A percentile compares a stretch with the other conserved stretches of the same genome.
Conservation (phyloP, 2,329 filamentous ascomycete species). For the Dissoconium aciculare region DNA sequence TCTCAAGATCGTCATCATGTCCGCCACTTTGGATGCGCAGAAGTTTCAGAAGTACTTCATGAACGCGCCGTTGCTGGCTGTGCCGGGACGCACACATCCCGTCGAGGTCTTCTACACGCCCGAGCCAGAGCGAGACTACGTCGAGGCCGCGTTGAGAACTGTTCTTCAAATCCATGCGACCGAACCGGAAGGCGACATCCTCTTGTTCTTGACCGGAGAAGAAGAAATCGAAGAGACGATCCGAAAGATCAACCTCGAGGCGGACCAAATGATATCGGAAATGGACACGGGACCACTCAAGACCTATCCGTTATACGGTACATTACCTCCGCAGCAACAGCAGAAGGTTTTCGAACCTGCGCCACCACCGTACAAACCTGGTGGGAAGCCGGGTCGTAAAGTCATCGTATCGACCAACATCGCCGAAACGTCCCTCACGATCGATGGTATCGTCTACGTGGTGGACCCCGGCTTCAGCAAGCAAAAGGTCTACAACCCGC, state of each 20-base stretch:
- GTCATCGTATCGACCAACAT: conserved; percentile 94
- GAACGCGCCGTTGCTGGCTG: conserved; percentile 79
- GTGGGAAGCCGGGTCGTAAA: conserved; percentile 80
- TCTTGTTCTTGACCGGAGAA: conserved; percentile 92
- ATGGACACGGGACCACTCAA: conserved; percentile 79
- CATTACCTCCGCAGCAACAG: conserved; percentile 80
- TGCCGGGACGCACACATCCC: conserved; percentile 86
- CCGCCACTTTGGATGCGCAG: conserved; percentile 87
- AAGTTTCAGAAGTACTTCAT: conserved; percentile 98
- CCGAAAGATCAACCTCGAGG: conserved; percentile 78
- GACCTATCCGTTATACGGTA: conserved; percentile 88
- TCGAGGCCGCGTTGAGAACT: conserved; percentile 86
- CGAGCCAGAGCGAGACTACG: conserved; percentile 89
- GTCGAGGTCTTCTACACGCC: conserved; percentile 98
- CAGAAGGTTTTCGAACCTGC: conserved; percentile 90
- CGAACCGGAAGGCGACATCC: conserved; percentile 79
- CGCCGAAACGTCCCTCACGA: conserved; percentile 91
- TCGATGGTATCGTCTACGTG: conserved; percentile 97
- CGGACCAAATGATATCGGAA: conserved; percentile 81
- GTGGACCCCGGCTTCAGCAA: conserved; percentile 99
- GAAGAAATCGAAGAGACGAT: conserved; percentile 97
- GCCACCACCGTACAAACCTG: conserved; percentile 54
- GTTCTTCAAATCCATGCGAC: conserved; percentile 93
- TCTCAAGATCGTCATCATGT: conserved; percentile 98
- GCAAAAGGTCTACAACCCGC: conserved; percentile 97